Percentiles rank a stretch among this genome's conserved stretches.
These are phyloP conservation scores for Collybiopsis luxurians DNA, from an alignment of 768 basidiomycete species.

Conservation along the genomic window DNA sequence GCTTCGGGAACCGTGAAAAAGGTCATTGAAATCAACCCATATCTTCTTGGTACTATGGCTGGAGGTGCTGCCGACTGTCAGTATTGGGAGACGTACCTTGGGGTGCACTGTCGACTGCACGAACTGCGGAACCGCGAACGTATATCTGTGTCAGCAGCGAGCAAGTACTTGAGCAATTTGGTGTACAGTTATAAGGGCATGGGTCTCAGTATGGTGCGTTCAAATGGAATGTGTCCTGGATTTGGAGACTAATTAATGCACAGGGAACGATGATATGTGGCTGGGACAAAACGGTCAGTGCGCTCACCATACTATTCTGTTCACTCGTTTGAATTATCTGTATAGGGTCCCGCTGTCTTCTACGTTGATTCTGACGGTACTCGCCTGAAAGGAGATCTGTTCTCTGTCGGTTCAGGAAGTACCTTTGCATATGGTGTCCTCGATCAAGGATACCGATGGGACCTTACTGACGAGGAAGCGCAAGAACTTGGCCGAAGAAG, in stretches of 20 bases:
- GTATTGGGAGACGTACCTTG: constrained; percentile 99
- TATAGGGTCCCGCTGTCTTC: constrained; percentile 86
- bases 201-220: constrained; percentile 95
- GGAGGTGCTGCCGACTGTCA: constrained; percentile 99
- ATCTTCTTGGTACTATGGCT: constrained; percentile 98
- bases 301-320: background rate
- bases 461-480: constrained; percentile 89
- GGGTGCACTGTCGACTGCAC: constrained; percentile 95
- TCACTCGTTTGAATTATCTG: constrained; percentile 1
- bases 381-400: constrained; percentile 93
- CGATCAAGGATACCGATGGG: constrained; percentile 94
- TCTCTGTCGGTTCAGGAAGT: constrained; percentile 97
- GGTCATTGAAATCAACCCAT: constrained; percentile 99
- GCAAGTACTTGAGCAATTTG: constrained; percentile 95
- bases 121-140: constrained; percentile 95
- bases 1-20: constrained; percentile 98
- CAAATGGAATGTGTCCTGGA: background rate
- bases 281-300: constrained; percentile 94
- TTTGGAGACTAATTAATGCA: background rate
- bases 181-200: constrained; percentile 99
- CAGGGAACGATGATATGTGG: constrained; percentile 99
- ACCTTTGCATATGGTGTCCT: constrained; percentile 99
- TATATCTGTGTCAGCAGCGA: constrained; percentile 98
- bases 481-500: constrained; percentile 91
- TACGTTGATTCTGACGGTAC: constrained; percentile 98